Evolutionary conservation across 257 asterid genomes (phyloP).

Genomic region (Verbascum thapsus): DNA sequence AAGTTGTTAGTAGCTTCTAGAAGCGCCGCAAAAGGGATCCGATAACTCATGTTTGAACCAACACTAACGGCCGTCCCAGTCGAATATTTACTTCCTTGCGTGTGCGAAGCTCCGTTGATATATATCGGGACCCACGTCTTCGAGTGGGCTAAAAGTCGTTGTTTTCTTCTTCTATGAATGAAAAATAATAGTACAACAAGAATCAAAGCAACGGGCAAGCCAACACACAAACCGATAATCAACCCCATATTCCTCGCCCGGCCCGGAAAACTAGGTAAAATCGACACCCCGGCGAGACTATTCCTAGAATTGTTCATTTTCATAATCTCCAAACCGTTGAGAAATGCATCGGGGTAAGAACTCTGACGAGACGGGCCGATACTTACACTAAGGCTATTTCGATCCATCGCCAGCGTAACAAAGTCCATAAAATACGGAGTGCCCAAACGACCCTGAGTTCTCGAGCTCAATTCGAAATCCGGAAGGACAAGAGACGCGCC

Average conservation of each 20-base stretch:
- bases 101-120: constrained; percentile 59
- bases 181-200: constrained; percentile 41
- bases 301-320: constrained; percentile 61
- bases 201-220: constrained; percentile 36
- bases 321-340: constrained; percentile 80
- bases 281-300: constrained; percentile 42
- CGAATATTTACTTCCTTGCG: constrained; percentile 71
- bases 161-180: constrained; percentile 45
- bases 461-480: constrained; percentile 51
- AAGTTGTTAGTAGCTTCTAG: constrained; percentile 72
- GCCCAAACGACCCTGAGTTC: constrained; percentile 37
- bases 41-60: constrained; percentile 65
- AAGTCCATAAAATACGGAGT: constrained; percentile 61
- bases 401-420: constrained; percentile 46
- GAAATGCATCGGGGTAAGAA: constrained; percentile 53
- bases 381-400: constrained; percentile 47
- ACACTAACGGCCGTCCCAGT: constrained; percentile 52
- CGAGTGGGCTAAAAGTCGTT: constrained; percentile 45
- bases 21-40: constrained; percentile 72
- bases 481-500: constrained; percentile 42
- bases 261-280: constrained; percentile 29
- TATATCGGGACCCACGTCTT: constrained; percentile 79
- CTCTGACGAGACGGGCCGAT: constrained; percentile 61
- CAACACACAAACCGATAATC: constrained; percentile 57
- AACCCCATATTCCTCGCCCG: constrained; percentile 48